Base-by-base conservation (phyloP, 768 basidiomycete species). In the Kwoniella newhampshirensis region DNA sequence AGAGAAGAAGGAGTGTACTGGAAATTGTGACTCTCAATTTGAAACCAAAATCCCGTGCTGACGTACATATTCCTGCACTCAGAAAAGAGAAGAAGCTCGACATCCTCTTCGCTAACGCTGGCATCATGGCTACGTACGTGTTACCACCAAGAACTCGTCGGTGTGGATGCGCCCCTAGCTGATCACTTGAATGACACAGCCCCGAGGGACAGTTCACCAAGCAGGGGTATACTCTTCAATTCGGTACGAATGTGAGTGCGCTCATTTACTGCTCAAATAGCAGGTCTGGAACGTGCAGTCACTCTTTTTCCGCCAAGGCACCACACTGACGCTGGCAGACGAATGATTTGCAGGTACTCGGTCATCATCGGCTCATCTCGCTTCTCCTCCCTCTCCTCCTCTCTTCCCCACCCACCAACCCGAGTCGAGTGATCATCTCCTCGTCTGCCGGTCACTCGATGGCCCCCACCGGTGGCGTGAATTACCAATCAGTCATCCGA, bases 111-210 rank as follows among this genome's bases (percentile, higher is more conserved):
- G 63, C 62, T n/a, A 73, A 73, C 57, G 71, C 71, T 44, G 71
- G 71, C 20, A 60, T 73, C 35, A 73, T 73, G 71, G 68, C 68
- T 21, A 64, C 68, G 71, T 73, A 51, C 62, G 71, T 60, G 0
- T 4, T 25, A 21, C 1, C 51, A 20, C 18, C 25, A 20, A n/a
- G 13, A 37, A 26, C 20, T 5, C 23, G n/a, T 7, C 13, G 32
- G 32, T 6, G 32, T 32, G 32, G 6, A 6, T 13, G 13, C 32
- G 32, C 13, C n/a, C n/a, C n/a, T n/a, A n/a, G n/a, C n/a, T n/a
- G n/a, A 32, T 32, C 32, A 32, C n/a, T n/a, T 32, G 32, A 32
- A 6, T 32, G 32, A 32, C 8, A 20, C 56, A 73, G 71, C 6
- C 63, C 54, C 1, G 53, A 54, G 26, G 68, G 71, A 1, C 41